Percentiles rank a stretch among this genome's conserved stretches.
Conservation (phyloP, 352 stramenopile species). For the Phytopythium sindhum region DNA sequence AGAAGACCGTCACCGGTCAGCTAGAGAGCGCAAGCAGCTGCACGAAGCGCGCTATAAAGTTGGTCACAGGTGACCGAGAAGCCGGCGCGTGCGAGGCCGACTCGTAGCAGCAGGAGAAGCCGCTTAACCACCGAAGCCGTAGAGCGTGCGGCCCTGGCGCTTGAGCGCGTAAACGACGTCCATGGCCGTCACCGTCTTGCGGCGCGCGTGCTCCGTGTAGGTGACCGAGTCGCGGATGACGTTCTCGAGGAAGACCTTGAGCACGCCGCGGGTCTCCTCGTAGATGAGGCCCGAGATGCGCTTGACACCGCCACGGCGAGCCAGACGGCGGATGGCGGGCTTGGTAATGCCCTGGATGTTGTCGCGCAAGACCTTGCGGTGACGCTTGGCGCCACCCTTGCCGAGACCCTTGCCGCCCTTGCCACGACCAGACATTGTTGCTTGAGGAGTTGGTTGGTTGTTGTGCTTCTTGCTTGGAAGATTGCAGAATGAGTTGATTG, state of each 20-base stretch:
- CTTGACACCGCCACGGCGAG: conserved; percentile 97
- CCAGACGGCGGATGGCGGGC: conserved; percentile 97
- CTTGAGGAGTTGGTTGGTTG: conserved; percentile 29
- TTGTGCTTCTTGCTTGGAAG: conserved; percentile 35
- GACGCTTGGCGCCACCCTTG: conserved; percentile 83
- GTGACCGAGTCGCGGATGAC: conserved; percentile 96
- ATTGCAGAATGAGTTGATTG: conserved; percentile 54
- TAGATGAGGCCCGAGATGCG: conserved; percentile 98
- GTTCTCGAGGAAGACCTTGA: conserved; percentile 99
- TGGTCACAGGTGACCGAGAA: background rate
- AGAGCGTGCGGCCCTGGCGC: conserved; percentile 94
- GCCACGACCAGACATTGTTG: conserved; percentile 77
- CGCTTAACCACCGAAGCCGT: conserved; percentile 90
- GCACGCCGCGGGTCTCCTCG: conserved; percentile 96
- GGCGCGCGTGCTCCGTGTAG: conserved; percentile 95
- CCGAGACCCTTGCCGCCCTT: conserved; percentile 82
- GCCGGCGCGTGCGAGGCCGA: background rate
- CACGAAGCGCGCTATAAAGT: background rate
- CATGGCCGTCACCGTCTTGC: conserved; percentile 98
- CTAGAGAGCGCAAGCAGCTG: background rate
- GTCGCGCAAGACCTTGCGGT: conserved; percentile 87
- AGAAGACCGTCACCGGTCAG: background rate
- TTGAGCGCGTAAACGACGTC: conserved; percentile 98
- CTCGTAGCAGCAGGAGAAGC: background rate
- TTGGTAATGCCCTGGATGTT: conserved; percentile 93